Evolutionary conservation across 208 protist genomes (phyloP), one percentile per base, ranked within the genome.

Genomic region (Sergeia podlipaevii): DNA sequence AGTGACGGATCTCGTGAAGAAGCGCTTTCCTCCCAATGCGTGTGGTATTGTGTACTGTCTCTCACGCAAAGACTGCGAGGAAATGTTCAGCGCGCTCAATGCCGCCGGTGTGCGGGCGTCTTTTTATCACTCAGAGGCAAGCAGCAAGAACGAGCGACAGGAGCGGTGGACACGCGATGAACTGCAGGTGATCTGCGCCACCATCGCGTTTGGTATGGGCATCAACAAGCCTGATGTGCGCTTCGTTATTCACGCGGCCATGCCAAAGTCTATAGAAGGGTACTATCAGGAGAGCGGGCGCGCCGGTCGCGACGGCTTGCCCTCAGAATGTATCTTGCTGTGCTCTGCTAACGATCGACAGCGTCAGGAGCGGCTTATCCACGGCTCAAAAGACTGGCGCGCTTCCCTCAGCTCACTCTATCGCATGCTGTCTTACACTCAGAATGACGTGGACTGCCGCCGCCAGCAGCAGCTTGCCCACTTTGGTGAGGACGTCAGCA

Each of bases 161-260:
- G 82, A 93, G 65, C 54, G 54, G 52, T 99, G 95, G 94, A 96
- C 74, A 33, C 70, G 55, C 0, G 96, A 96, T 53, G 69, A 91
- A 37, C 45, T 98, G 26, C 74, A 93, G 20, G 88, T 99, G n/a
- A 93, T 99, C 24, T 95, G 88, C 43, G 97, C 97, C 26, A 99
- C 97, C 15, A 96, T 99, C 42, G 97, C 97, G 18, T 99, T 99
- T 66, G 97, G 97, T 23, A 99, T 99, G 97, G 97, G 96, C 49
- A 98, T 99, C 60, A 97, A 99, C 71, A 99, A 99, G 50, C 87
- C 94, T 4, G 93, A 99, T 60, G 97, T 99, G 4, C 89, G 98
- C 39, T 98, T 95, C 65, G 97, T 99, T 29, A 89, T 99, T 43
- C 98, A 99, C 79, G 84, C 96, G 8, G 71, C 86, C 8, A 85